Evolutionary conservation across 441 rosid species (phyloP).

Genomic region (Pelargonium fulgidum): DNA sequence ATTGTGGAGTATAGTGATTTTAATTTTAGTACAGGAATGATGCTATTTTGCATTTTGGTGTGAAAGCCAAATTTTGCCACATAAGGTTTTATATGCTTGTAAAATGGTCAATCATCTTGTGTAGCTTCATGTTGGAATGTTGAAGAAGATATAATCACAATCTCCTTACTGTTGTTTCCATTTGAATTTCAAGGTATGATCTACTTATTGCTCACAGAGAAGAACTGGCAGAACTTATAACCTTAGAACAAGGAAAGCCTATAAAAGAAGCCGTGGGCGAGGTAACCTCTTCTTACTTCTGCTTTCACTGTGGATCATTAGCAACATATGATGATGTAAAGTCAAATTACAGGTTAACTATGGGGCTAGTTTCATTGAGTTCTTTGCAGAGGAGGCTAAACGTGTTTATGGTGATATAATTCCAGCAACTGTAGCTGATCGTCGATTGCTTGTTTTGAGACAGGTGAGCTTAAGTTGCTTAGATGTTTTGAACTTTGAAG

Average conservation of each 20-base stretch:
- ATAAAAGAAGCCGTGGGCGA: slow-evolving; percentile 85
- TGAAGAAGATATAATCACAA: slow-evolving; percentile 2
- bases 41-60: slow-evolving; percentile 6
- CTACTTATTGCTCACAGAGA: slow-evolving; percentile 72
- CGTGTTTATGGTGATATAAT: slow-evolving; percentile 92
- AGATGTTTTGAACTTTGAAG: slow-evolving; percentile 13
- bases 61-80: neutral
- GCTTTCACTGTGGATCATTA: slow-evolving; percentile 20
- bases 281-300: slow-evolving; percentile 42
- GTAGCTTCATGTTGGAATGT: neutral
- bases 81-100: neutral
- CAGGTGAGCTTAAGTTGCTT: slow-evolving; percentile 44
- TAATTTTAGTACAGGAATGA: neutral
- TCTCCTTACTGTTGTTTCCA: slow-evolving; percentile 3
- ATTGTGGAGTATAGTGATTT: neutral
- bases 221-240: slow-evolving; percentile 89
- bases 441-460: slow-evolving; percentile 73
- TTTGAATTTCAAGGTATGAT: slow-evolving; percentile 58
- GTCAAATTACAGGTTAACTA: slow-evolving; percentile 55
- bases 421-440: slow-evolving; percentile 70
- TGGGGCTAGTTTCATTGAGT: slow-evolving; percentile 91
- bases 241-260: slow-evolving; percentile 97
- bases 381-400: slow-evolving; percentile 90
- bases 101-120: slow-evolving; percentile 3
- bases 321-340: slow-evolving; percentile 25